Conservation (phyloP, 2,329 filamentous ascomycete species). For the Diaporthe australafricana region DNA sequence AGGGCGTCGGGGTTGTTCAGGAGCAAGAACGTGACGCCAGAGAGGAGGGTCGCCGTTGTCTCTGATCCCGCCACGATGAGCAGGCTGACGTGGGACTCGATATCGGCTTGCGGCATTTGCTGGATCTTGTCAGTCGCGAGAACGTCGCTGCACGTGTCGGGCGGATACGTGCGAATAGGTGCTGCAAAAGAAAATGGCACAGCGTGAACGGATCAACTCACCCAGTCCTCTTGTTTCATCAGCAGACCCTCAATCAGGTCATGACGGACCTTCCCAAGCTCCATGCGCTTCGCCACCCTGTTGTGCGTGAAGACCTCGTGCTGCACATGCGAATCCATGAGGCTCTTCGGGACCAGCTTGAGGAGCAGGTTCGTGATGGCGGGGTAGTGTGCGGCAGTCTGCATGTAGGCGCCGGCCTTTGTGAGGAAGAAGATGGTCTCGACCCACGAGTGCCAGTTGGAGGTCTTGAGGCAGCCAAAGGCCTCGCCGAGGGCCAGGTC, state of each 20-base stretch:
- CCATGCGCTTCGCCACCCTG: constrained; percentile 32
- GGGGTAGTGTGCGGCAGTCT: constrained; percentile 12
- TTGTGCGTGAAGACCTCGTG: constrained; percentile 22
- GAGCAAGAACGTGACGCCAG: constrained; percentile 36
- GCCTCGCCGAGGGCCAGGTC: constrained; percentile 35
- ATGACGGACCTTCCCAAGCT: constrained; percentile 29
- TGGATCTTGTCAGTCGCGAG: background rate
- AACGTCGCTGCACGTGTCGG: too few relatives aligned
- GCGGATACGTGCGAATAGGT: background rate
- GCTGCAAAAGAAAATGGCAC: background rate
- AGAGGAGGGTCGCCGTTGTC: constrained; percentile 37
- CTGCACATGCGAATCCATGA: constrained; percentile 10
- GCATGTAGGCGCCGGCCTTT: constrained; percentile 7
- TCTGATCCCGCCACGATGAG: constrained; percentile 35
- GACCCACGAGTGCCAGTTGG: constrained; percentile 34
- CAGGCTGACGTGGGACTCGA: constrained; percentile 10
- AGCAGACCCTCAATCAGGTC: constrained; percentile 33
- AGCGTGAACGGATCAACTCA: background rate
- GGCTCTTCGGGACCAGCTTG: constrained; percentile 3
- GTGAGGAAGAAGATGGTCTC: constrained; percentile 31
- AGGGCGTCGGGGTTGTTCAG: constrained; percentile 42
- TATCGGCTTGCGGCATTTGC: background rate
- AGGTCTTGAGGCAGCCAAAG: constrained; percentile 32
- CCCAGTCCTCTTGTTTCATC: constrained; percentile 25
- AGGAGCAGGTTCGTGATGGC: background rate